Percentiles rank a stretch among this genome's conserved stretches.
These are phyloP conservation scores for Phoma herbarum DNA, from an alignment of 2,329 filamentous ascomycete genomes.

Conservation along the genomic window DNA sequence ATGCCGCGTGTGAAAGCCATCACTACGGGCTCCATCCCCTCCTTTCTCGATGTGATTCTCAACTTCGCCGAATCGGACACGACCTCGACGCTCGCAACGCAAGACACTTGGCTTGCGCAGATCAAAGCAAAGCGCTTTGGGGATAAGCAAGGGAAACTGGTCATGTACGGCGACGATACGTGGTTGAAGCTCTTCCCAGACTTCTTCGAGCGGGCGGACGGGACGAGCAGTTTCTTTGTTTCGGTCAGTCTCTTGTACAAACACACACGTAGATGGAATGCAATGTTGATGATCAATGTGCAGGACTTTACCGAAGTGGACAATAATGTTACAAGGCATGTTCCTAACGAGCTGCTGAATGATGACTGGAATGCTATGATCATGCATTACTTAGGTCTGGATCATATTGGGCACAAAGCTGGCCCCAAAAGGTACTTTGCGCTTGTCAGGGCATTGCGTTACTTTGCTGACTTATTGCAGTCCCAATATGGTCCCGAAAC, in stretches of 20 bases:
- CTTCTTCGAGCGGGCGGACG: conserved; percentile 86
- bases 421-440: conserved; percentile 75
- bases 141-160: conserved; percentile 66
- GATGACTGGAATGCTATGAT: conserved; percentile 93
- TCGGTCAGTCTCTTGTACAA: conserved; percentile 69
- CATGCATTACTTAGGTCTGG: conserved; percentile 92
- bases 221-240: conserved; percentile 97
- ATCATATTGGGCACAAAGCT: conserved; percentile 97
- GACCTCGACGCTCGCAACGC: conserved; percentile 82
- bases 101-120: conserved; percentile 97
- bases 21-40: conserved; percentile 97
- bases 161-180: conserved; percentile 98
- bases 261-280: conserved; percentile 46
- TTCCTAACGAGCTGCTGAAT: conserved; percentile 76
- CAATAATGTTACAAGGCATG: conserved; percentile 93
- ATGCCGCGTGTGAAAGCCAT: conserved; percentile 98
- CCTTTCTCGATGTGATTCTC: conserved; percentile 94
- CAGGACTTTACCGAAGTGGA: conserved; percentile 98
- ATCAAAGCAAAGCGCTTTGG: conserved; percentile 70
- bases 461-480: conserved; percentile 55
- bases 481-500: conserved; percentile 90
- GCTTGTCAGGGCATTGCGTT: conserved; percentile 17
- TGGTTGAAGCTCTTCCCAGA: conserved; percentile 96
- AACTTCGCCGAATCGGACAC: conserved; percentile 97
- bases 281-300: conserved; percentile 38